These are phyloP conservation scores for Solanum hybrid DNA, from an alignment of 305 asterid species.

Conservation along the genomic window DNA sequence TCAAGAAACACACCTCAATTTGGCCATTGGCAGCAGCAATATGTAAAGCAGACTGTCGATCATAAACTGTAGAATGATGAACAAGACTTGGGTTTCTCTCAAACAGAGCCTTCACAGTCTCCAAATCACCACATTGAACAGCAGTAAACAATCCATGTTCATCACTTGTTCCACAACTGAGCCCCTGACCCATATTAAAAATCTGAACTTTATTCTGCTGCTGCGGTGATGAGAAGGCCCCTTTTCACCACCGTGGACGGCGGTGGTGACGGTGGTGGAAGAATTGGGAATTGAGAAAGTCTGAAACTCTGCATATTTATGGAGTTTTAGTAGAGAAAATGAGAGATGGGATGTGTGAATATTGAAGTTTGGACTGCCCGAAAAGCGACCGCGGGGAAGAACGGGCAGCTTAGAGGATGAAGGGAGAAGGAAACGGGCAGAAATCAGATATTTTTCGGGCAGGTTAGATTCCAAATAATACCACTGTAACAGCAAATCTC, in stretches of 20 bases:
- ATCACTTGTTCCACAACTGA: conserved; percentile 61
- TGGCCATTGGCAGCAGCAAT: conserved; percentile 95
- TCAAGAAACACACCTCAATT: conserved; percentile 65
- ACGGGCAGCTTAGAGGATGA: conserved; percentile 27
- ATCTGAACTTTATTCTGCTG: background rate
- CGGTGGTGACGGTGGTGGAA: conserved; percentile 18
- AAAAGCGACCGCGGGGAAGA: background rate
- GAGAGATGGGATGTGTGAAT: background rate
- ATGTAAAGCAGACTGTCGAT: conserved; percentile 73
- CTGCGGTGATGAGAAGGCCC: background rate
- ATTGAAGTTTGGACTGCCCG: conserved; percentile 53
- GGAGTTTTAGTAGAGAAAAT: background rate
- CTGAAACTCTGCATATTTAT: conserved; percentile 16
- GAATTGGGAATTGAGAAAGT: conserved; percentile 4
- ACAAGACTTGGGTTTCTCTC: conserved; percentile 37
- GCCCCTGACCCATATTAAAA: conserved; percentile 63
- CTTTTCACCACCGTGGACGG: conserved; percentile 42
- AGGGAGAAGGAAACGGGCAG: conserved; percentile 37
- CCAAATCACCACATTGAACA: conserved; percentile 66
- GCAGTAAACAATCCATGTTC: conserved; percentile 64
- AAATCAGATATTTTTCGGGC: conserved; percentile 50
- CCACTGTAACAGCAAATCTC: background rate
- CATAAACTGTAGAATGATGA: conserved; percentile 46
- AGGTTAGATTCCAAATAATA: background rate
- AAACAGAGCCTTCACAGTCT: conserved; percentile 38